Evolutionary conservation across 768 basidiomycete species (phyloP), one percentile per base, ranked within the genome.

Genomic region (Termitomyces sp.): DNA sequence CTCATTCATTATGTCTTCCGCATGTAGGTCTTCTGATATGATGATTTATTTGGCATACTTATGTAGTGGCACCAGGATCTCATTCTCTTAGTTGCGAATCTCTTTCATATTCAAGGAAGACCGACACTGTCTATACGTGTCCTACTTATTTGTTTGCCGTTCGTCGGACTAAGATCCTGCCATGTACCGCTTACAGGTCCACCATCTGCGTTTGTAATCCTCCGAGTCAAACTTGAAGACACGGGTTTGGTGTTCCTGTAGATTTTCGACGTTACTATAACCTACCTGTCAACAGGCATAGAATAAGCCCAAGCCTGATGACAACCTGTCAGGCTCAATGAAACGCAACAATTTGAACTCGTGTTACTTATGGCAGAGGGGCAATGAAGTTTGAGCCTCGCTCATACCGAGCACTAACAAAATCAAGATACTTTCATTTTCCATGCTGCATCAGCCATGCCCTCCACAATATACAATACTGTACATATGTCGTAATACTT

Each of bases 401-500:
- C 30, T 33, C 15, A 41, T 9, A 6, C 18, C 15, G 49, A 20
- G 4, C 5, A 9, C 27, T 33, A 31, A 49, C 30, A 6, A 41
- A 41, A 6, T 4, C 49, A 27, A 27, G 36, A 52, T 4, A 24
- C 51, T 24, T 52, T 24, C n/a, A 9, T 24, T 27, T 18, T 52
- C 20, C 34, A 16, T 36, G 50, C 33, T 36, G 13, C 16, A 7
- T 54, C n/a, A 54, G 27, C 39, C 24, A 15, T n/a, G 52, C 27
- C 36, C 37, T 53, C 45, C 13, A 2, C 41, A 4, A 33, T 58
- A 58, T 30, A 58, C 58, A 36, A 58, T 45, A 54, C 24, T 44
- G 22, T 46, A 58, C 58, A 58, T 58, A 36, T 58, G 45, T 48
- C 42, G 42, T 16, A 58, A 34, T 16, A 58, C 30, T 44, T 48